These are phyloP conservation scores for Kodamaea ohmeri DNA, from an alignment of 1,139 yeast species.

Conservation along the genomic window DNA sequence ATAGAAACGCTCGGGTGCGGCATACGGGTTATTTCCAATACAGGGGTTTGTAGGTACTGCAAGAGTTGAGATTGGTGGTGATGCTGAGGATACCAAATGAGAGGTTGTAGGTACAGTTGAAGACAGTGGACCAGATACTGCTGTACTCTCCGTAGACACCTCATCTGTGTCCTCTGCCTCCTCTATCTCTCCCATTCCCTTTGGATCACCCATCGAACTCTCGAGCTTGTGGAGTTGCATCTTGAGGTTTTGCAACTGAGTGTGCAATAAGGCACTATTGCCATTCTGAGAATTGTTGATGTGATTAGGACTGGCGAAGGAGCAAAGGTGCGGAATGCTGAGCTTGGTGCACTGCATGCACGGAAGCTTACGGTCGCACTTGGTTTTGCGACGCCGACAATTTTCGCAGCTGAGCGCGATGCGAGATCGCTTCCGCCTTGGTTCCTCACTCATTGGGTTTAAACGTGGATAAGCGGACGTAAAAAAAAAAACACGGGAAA, in stretches of 20 bases:
- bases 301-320: constrained; percentile 16
- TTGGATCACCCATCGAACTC: constrained; percentile 5
- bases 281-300: constrained; percentile 10
- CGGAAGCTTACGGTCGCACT: constrained; percentile 16
- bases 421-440: constrained; percentile 18
- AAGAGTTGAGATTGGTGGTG: no score
- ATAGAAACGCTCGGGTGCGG: constrained; percentile 6
- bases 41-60: constrained; percentile 1
- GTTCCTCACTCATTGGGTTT: constrained; percentile 7
- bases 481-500: background rate
- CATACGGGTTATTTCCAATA: constrained; percentile 14
- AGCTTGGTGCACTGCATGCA: constrained; percentile 15
- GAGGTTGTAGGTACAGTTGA: no score
- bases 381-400: constrained; percentile 17
- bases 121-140: no score
- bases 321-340: constrained; percentile 15
- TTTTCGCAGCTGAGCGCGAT: constrained; percentile 24
- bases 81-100: no score
- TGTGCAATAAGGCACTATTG: constrained; percentile 6
- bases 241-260: constrained; percentile 12
- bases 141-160: no score
- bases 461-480: constrained; percentile 1
- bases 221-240: constrained; percentile 12
- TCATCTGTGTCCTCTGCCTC: no score
- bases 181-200: background rate